A percentile compares a stretch with the other conserved stretches of the same genome.
Evolutionary conservation across 176 grass and related monocot species (phyloP).

Genomic region (Zoysia pacifica): DNA sequence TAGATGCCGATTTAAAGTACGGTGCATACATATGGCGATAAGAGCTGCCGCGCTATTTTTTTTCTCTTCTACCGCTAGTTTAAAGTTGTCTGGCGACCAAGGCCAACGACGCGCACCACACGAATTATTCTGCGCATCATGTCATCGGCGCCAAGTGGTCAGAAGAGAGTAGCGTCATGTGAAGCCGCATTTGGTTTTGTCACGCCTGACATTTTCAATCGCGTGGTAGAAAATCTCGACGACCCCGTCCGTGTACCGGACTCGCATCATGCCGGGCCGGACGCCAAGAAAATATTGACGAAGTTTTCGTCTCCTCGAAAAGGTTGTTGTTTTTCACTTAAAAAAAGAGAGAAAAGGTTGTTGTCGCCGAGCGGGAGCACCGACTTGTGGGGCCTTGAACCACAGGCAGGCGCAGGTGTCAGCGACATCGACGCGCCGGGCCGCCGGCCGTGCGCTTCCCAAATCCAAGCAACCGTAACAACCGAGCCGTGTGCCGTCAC

Average conservation of each 20-base stretch:
- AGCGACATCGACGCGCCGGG: constrained; percentile 8
- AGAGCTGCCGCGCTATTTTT: neutral
- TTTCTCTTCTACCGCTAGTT: neutral
- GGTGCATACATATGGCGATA: neutral
- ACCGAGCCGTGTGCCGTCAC: neutral
- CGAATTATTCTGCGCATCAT: neutral
- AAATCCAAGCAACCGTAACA: neutral
- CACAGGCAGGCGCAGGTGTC: constrained; percentile 13
- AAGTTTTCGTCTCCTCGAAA: neutral
- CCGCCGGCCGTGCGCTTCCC: neutral
- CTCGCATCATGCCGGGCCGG: neutral
- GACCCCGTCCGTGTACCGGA: neutral
- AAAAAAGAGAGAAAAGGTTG: no score
- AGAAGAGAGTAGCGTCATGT: neutral
- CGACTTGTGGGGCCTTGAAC: neutral
- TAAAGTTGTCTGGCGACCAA: neutral
- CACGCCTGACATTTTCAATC: constrained; percentile 33
- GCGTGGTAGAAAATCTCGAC: neutral
- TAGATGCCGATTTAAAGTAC: neutral
- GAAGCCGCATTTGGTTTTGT: neutral
- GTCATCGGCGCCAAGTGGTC: constrained; percentile 17
- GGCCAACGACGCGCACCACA: neutral
- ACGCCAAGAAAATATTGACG: neutral
- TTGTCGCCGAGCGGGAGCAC: neutral
- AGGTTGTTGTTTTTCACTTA: no score